Evolutionary conservation across 1,139 yeast genomes (phyloP), one percentile per base, ranked within the genome.

Genomic region (Pneumocystis wakefieldiae): DNA sequence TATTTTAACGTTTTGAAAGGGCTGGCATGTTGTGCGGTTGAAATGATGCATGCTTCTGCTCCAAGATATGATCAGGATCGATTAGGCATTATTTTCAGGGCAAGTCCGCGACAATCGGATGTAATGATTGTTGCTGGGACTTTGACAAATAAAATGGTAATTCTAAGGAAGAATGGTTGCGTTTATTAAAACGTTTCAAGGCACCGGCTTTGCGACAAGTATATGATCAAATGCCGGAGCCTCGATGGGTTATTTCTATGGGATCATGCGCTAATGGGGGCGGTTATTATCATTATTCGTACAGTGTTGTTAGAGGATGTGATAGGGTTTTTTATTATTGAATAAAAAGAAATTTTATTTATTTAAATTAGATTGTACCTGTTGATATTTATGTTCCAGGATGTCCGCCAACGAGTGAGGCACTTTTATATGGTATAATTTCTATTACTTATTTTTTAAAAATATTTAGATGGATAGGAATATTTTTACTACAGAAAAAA

Each of bases 231-330:
- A 88, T 88, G 95, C 90, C 95, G 57, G 95, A 87, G 69, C 96
- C 96, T 62, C 83, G 91, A 76, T 80, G 83, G 86, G 95, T 88
- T 64, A 87, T 88, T 71, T 86, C 95, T 66, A 88, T 88, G 96
- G 96, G 96, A 59, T 86, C 94, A 10, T 88, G 96, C 77, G 96
- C 96, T 67, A 88, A 88, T 73, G 96, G 96, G 67, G 96, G 96
- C 67, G 96, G 96, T 55, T 88, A 88, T 77, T 88, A 88, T 77
- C 95, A 88, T 76, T 88, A 88, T 75, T 86, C 94, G 19, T 88
- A 88, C 76, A 83, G 91, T 41, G 95, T 88, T 39, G 94, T 88
- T 37, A 81, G 96, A 73, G 96, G 96, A 60, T 89, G 95, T 72
- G 96, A 88, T 77, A 79, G 96, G 32, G 55, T 48, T 24, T 37